Evolutionary conservation across 257 asterid genomes (phyloP), one percentile per base, ranked within the genome.

Genomic region (Coffea eugenioides): DNA sequence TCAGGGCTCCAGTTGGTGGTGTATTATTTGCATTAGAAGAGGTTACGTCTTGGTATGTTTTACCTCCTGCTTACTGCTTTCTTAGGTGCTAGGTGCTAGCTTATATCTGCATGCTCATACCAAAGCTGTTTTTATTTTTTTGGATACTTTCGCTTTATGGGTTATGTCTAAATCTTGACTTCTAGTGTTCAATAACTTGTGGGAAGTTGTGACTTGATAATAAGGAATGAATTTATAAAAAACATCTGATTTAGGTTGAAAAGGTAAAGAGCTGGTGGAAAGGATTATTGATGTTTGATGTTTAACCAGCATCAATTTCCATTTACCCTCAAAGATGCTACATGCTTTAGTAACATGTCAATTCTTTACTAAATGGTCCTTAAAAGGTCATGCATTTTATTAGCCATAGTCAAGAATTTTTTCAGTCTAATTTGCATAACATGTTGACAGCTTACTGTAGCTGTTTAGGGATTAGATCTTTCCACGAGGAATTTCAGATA

Each of bases 1-100:
- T 96, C 84, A 91, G 99, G 90, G 97, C 99, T 86, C 99, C 99
- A 49, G 99, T 96, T 81, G 99, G 99, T 73, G 99, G 99, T 80
- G 99, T 96, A 69, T 82, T 96, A 80, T 96, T 96, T 88, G 99
- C 99, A 45, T 85, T 96, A 73, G 99, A 96, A 88, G 99, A 96
- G 89, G 98, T 96, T 73, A 94, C 99, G 59, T 96, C 99, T 76
- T 96, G 99, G 99, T 94, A 94, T 77, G 82, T 67, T 6, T 79
- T 48, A 41, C 81, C 68, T 57, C 82, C 80, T 51, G 79, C 80
- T 69, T 52, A 31, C 81, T 73, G 43, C 41, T 81, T 80, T 80
- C 18, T 36, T 69, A 69, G 16, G 16, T 67, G 62, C 51, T 69
- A 69, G 16, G 16, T 67, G 62, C 51, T 56, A 56, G 25, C 52